These are phyloP conservation scores for Backusella tarrabulga DNA, from an alignment of 192 early-diverging fungal genomes.

Conservation along the genomic window DNA sequence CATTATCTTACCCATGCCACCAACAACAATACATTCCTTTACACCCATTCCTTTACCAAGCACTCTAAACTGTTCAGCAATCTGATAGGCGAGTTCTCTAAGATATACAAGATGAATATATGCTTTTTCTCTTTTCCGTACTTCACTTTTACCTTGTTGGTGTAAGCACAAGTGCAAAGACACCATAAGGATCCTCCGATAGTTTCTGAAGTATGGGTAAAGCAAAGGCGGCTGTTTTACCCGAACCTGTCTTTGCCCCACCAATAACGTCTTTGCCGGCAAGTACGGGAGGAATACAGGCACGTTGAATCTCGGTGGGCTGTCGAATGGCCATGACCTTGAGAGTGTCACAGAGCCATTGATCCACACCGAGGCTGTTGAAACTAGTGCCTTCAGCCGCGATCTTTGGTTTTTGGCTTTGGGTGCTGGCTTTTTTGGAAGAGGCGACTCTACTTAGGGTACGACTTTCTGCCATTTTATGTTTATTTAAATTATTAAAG, in stretches of 20 bases:
- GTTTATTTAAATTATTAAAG: neutral
- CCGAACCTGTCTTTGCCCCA: slow-evolving; percentile 93
- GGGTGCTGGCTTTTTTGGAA: neutral
- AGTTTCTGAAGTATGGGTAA: slow-evolving; percentile 94
- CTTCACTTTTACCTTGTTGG: slow-evolving; percentile 69
- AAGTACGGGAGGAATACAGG: slow-evolving; percentile 82
- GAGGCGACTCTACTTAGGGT: slow-evolving; percentile 11
- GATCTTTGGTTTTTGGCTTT: neutral
- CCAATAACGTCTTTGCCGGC: slow-evolving; percentile 80
- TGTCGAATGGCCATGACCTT: slow-evolving; percentile 75
- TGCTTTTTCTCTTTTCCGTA: neutral
- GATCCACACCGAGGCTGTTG: slow-evolving; percentile 69
- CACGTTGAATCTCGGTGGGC: slow-evolving; percentile 92
- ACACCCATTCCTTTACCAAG: slow-evolving; percentile 86
- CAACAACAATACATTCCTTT: slow-evolving; percentile 85
- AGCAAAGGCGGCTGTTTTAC: slow-evolving; percentile 99
- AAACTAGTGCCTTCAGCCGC: slow-evolving; percentile 48
- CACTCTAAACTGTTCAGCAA: slow-evolving; percentile 95
- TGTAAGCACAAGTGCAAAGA: slow-evolving; percentile 95
- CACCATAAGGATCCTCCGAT: slow-evolving; percentile 93
- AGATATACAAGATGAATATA: neutral
- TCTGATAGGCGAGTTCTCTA: slow-evolving; percentile 97
- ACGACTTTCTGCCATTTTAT: slow-evolving; percentile 9
- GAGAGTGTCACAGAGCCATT: slow-evolving; percentile 82
- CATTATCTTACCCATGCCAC: slow-evolving; percentile 70